Conservation (phyloP, 2,329 filamentous ascomycete genomes). For the Diaporthe vaccinii region DNA sequence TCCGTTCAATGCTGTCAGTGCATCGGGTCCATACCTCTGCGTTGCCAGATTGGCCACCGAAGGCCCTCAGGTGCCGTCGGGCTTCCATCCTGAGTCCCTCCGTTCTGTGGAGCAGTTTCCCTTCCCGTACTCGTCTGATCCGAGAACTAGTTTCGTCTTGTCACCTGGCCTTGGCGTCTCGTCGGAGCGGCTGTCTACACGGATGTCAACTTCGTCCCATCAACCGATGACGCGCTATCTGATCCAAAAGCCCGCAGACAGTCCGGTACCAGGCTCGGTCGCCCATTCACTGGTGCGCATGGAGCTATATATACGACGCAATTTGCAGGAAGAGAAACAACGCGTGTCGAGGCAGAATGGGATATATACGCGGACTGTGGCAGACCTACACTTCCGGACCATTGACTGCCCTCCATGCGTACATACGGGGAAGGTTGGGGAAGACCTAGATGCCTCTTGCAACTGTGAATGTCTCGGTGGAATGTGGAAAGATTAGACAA, state of each 20-base stretch:
- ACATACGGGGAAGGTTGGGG: neutral
- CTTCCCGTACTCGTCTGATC: conserved; percentile 26
- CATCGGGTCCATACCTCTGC: neutral
- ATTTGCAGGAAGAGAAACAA: neutral
- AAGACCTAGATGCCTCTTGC: neutral
- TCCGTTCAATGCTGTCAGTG: conserved; percentile 11
- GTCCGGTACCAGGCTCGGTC: neutral
- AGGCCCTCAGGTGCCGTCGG: neutral
- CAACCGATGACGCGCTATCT: conserved; percentile 22
- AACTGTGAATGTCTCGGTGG: neutral
- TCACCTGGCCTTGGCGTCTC: conserved; percentile 25
- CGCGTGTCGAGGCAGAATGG: neutral
- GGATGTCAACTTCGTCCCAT: conserved; percentile 18
- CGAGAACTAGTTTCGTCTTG: conserved; percentile 25
- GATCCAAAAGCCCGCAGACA: conserved; percentile 11
- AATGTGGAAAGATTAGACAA: neutral
- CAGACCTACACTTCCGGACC: neutral
- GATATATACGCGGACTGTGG: conserved; percentile 3
- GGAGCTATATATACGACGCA: conserved; percentile 2
- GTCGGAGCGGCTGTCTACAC: neutral
- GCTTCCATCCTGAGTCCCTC: neutral
- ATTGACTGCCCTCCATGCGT: neutral
- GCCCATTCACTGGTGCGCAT: neutral
- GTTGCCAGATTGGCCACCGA: conserved; percentile 13
- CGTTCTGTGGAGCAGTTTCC: conserved; percentile 1